These are phyloP conservation scores for Gracilariopsis chorda DNA, from an alignment of 23 red algal species.

Conservation along the genomic window DNA sequence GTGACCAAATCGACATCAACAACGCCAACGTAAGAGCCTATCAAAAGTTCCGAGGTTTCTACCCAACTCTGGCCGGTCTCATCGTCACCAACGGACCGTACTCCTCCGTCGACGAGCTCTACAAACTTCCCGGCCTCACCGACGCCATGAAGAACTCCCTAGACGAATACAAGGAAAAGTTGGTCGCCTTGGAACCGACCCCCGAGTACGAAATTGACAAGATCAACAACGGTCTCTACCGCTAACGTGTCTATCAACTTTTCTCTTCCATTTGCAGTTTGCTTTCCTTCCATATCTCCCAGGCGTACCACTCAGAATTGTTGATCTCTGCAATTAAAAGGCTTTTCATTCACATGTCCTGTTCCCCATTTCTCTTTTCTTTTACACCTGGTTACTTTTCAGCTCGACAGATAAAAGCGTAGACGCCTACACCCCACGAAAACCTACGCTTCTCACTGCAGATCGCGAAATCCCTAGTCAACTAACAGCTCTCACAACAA, in stretches of 20 bases:
- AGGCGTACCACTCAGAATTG: too few species aligned
- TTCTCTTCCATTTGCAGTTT: too few species aligned
- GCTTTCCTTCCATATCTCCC: too few species aligned
- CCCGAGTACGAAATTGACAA: slow-evolving; percentile 94
- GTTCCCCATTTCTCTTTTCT: too few species aligned
- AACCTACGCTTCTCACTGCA: too few species aligned
- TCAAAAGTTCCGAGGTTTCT: slow-evolving; percentile 82
- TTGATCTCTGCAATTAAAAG: neutral
- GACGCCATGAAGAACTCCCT: slow-evolving; percentile 72
- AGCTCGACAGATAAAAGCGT: too few species aligned
- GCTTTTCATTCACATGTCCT: too few species aligned
- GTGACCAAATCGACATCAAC: slow-evolving; percentile 96
- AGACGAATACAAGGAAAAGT: slow-evolving; percentile 90
- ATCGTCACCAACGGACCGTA: slow-evolving; percentile 94
- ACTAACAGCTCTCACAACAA: too few species aligned
- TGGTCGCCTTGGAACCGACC: slow-evolving; percentile 75
- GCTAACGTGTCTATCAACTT: slow-evolving; percentile 22
- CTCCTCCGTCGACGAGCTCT: slow-evolving; percentile 82
- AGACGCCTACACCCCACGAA: too few species aligned
- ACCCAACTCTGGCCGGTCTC: slow-evolving; percentile 83
- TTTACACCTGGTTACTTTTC: too few species aligned
- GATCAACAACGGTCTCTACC: slow-evolving; percentile 99
- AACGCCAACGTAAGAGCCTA: slow-evolving; percentile 98
- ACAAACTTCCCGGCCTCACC: slow-evolving; percentile 70
- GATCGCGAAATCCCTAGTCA: too few species aligned